Percentiles rank a stretch among this genome's conserved stretches.
These are phyloP conservation scores for Colletotrichum sp. DNA, from an alignment of 2,329 filamentous ascomycete genomes.

Conservation along the genomic window DNA sequence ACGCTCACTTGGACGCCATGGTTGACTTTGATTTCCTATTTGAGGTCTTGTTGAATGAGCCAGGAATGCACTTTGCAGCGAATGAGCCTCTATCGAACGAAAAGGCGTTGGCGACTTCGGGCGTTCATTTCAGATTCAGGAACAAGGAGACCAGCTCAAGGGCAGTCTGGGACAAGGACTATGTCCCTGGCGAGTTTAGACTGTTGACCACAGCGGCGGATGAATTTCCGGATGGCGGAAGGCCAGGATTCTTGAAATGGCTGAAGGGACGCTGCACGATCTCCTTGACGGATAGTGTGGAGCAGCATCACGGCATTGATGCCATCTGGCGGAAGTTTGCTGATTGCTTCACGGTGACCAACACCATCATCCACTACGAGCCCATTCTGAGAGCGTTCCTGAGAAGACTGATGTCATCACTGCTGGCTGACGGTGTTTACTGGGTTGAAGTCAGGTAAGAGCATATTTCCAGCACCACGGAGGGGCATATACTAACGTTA, in stretches of 20 bases:
- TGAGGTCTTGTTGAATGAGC: slow-evolving; percentile 67
- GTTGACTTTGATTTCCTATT: slow-evolving; percentile 79
- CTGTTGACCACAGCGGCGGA: slow-evolving; percentile 64
- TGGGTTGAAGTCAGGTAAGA: slow-evolving; percentile 72
- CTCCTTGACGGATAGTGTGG: slow-evolving; percentile 70
- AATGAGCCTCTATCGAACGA: slow-evolving; percentile 57
- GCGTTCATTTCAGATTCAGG: slow-evolving; percentile 63
- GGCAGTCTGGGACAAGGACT: slow-evolving; percentile 65
- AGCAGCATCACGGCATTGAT: slow-evolving; percentile 79
- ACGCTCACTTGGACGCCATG: slow-evolving; percentile 85
- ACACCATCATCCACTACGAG: slow-evolving; percentile 78
- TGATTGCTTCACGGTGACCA: slow-evolving; percentile 70
- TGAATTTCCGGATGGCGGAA: slow-evolving; percentile 71
- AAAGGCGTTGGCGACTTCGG: slow-evolving; percentile 52
- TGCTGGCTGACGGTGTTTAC: slow-evolving; percentile 75
- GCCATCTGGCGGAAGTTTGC: slow-evolving; percentile 79
- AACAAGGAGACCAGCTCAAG: slow-evolving; percentile 37
- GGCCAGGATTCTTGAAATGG: slow-evolving; percentile 73
- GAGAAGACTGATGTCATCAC: slow-evolving; percentile 65
- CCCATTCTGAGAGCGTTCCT: slow-evolving; percentile 79
- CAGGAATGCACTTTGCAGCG: slow-evolving; percentile 70
- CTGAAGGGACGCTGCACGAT: slow-evolving; percentile 72
- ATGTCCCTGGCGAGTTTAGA: slow-evolving; percentile 60
- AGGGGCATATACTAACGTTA: not conserved
- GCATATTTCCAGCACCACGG: not conserved